Conservation (phyloP, 2,329 filamentous ascomycete species). For the Plenodomus lindquistii region DNA sequence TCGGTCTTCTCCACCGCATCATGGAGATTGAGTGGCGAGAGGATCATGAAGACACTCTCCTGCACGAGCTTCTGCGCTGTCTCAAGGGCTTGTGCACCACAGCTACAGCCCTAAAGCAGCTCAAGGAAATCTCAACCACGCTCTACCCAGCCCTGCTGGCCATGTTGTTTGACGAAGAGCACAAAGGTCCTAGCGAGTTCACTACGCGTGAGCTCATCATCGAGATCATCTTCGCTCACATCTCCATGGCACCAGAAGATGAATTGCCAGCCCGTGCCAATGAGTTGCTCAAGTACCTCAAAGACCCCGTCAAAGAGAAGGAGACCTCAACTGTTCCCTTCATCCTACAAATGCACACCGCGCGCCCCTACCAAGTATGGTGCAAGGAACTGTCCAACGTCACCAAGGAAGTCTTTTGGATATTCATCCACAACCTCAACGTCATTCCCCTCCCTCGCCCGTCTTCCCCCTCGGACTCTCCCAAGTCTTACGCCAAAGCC, state of each 20-base stretch:
- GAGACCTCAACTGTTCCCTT: conserved; percentile 79
- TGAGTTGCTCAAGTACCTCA: conserved; percentile 77
- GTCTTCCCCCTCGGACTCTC: conserved; percentile 13
- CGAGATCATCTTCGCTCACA: conserved; percentile 85
- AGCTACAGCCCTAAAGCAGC: conserved; percentile 78
- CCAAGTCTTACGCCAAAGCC: conserved; percentile 57
- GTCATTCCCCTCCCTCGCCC: conserved; percentile 68
- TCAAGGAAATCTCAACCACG: conserved; percentile 76
- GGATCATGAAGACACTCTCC: conserved; percentile 90
- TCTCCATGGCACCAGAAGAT: conserved; percentile 61
- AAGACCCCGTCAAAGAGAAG: conserved; percentile 73
- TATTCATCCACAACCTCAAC: conserved; percentile 93
- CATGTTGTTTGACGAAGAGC: conserved; percentile 97
- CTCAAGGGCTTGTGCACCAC: conserved; percentile 95
- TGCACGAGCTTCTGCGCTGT: conserved; percentile 91
- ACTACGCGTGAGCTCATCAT: conserved; percentile 89
- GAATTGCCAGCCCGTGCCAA: conserved; percentile 71
- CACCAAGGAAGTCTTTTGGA: conserved; percentile 99
- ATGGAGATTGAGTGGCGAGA: conserved; percentile 97
- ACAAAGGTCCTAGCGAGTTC: conserved; percentile 96
- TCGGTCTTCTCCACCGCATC: conserved; percentile 83
- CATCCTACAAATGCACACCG: conserved; percentile 83
- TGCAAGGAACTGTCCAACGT: conserved; percentile 90
- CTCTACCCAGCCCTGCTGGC: conserved; percentile 84
- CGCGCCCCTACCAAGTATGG: conserved; percentile 90